phyloP scores from a whole-genome alignment of 2,329 filamentous ascomycete genomes.

The Ophiostoma tasmaniense region DNA sequence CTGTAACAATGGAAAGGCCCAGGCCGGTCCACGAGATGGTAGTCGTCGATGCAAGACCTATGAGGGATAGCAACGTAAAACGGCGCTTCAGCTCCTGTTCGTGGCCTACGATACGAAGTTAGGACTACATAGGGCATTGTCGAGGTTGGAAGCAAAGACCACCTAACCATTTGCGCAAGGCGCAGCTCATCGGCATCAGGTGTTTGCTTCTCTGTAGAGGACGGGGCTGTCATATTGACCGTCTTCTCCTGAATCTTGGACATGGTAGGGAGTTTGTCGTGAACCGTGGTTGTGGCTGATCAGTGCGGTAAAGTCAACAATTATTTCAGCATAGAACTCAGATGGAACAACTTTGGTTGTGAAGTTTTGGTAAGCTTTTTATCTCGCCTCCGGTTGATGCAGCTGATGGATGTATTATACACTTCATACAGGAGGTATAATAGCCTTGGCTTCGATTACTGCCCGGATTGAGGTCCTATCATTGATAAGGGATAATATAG shows the following conservation, averaged over 20 bases:
- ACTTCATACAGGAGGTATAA: not conserved
- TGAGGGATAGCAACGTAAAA: not conserved
- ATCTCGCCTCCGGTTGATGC: not conserved
- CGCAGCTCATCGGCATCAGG: not conserved
- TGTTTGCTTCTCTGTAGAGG: not conserved
- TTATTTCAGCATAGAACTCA: not conserved
- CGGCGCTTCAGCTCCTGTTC: conserved; percentile 3
- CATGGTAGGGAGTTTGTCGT: not conserved
- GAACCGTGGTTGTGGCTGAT: not conserved
- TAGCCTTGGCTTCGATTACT: not conserved
- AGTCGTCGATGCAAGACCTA: conserved; percentile 1
- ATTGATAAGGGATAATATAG: not conserved
- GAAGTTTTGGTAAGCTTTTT: not conserved
- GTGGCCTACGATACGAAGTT: not conserved
- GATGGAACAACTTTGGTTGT: not conserved
- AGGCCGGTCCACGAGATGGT: conserved; percentile 6
- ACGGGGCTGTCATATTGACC: not conserved
- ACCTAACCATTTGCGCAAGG: not conserved
- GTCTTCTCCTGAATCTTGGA: not conserved
- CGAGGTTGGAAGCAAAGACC: too few species aligned
- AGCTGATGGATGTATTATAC: not conserved
- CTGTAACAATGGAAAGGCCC: not conserved
- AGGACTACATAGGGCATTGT: not conserved
- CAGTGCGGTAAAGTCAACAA: not conserved
- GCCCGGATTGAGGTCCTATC: not conserved